Evolutionary conservation across 73 alveolate genomes (phyloP), one percentile per base, ranked within the genome.

Genomic region (Paramecium caudatum): DNA sequence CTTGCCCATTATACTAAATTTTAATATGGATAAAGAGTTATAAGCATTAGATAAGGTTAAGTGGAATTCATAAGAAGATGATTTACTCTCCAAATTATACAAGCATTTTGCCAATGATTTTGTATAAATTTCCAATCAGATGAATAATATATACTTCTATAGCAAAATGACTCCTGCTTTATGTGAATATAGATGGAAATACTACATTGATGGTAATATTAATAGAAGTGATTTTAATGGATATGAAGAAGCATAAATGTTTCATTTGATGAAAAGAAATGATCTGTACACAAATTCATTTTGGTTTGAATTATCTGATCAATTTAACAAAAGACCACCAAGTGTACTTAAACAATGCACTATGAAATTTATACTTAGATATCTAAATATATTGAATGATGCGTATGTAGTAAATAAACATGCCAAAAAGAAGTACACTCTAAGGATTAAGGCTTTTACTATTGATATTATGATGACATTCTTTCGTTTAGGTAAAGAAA

Each of bases 131-230:
- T 27, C 83, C 1, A 65, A 27, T 15, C 34, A 65, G 49, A 65
- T 65, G 83, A 65, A 65, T 65, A 65, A 65, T 25, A 65, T 65
- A 30, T 65, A 32, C 83, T 65, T 65, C 34, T 33, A 65, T n/a
- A 65, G 8, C 7, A 65, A 65, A 65, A 33, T 65, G 47, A 33
- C 83, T 10, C 50, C 47, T 1, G 0, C 25, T 13, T 65, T 65
- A 12, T 65, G 83, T 36, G 47, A 65, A 65, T 65, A 65, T 33
- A 65, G 83, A 65, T 65, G 83, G 83, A 65, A n/a, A 65, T 33
- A 65, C 39, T 65, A 65, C 7, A 33, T 65, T 4, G 83, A 65
- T 65, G 17, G 47, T 33, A 65, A 65, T 6, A 65, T 65, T 1
- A 65, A 65, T 65, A 30, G 83, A 30, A 16, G 33, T 3, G 83